These are phyloP conservation scores for Rhodamnia argentea DNA, from an alignment of 345 rosid genomes.

Conservation along the genomic window DNA sequence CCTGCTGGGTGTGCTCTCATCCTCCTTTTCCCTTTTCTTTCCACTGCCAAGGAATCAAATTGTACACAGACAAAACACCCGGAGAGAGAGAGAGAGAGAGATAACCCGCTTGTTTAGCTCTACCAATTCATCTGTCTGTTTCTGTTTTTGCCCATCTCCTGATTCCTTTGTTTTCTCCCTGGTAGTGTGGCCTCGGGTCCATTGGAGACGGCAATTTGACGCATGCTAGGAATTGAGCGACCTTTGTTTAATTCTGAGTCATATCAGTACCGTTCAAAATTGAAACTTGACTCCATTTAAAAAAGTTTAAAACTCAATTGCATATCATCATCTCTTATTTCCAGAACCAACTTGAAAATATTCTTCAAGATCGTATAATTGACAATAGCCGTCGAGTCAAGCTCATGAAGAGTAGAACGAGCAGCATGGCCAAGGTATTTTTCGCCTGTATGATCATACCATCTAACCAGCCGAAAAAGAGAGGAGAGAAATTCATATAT, in stretches of 20 bases:
- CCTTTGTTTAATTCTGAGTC: neutral
- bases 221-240: neutral
- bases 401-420: too few relatives aligned
- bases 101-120: neutral
- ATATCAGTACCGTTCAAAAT: too few relatives aligned
- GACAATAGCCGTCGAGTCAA: too few relatives aligned
- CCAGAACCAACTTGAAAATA: too few relatives aligned
- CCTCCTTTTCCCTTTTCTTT: neutral
- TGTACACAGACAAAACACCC: neutral
- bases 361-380: too few relatives aligned
- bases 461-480: too few relatives aligned
- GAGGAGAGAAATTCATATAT: too few relatives aligned
- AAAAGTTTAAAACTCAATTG: too few relatives aligned
- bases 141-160: neutral
- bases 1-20: neutral
- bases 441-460: too few relatives aligned
- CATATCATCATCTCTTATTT: too few relatives aligned
- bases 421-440: too few relatives aligned
- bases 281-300: neutral
- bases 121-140: neutral
- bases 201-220: neutral
- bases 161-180: neutral
- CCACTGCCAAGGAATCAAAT: neutral
- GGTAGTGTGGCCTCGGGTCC: neutral
- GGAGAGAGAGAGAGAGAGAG: neutral